phyloP scores from a whole-genome alignment of 257 asterid species.

The Eustoma russellianum region DNA sequence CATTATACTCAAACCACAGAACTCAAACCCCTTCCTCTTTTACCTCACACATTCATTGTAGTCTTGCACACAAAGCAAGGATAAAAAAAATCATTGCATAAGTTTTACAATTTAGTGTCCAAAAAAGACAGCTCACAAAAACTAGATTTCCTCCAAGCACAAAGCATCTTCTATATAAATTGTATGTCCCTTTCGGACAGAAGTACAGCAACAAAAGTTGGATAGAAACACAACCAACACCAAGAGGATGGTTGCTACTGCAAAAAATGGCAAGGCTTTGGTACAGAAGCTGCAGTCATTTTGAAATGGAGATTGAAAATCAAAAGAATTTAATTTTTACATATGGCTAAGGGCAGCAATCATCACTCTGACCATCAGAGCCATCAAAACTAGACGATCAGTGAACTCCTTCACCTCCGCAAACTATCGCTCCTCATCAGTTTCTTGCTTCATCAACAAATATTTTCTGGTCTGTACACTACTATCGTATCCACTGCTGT shows the following conservation, averaged over 20 bases:
- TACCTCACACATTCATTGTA: too few species aligned
- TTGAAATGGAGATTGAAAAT: constrained; percentile 11
- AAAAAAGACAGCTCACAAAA: too few species aligned
- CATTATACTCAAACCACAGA: too few species aligned
- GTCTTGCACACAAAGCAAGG: too few species aligned
- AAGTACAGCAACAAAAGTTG: too few species aligned
- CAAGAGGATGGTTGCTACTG: background rate
- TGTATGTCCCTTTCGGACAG: too few species aligned
- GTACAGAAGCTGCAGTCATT: constrained; percentile 19
- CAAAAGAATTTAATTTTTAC: constrained; percentile 40
- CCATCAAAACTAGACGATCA: constrained; percentile 2
- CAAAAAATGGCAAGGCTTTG: constrained; percentile 1
- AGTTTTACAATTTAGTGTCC: too few species aligned
- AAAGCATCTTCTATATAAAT: too few species aligned
- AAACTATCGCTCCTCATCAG: constrained; percentile 43
- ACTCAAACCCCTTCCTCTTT: too few species aligned
- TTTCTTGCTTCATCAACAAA: constrained; percentile 54
- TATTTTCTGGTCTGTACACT: constrained; percentile 46
- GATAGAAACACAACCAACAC: too few species aligned
- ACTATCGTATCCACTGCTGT: constrained; percentile 86
- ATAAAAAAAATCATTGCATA: too few species aligned
- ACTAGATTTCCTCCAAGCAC: too few species aligned
- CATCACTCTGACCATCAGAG: constrained; percentile 5
- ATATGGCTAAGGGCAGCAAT: constrained; percentile 5
- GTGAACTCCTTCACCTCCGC: constrained; percentile 8